phyloP scores from a whole-genome alignment of 2,329 filamentous ascomycete species.

The Pseudogymnoascus sp. region DNA sequence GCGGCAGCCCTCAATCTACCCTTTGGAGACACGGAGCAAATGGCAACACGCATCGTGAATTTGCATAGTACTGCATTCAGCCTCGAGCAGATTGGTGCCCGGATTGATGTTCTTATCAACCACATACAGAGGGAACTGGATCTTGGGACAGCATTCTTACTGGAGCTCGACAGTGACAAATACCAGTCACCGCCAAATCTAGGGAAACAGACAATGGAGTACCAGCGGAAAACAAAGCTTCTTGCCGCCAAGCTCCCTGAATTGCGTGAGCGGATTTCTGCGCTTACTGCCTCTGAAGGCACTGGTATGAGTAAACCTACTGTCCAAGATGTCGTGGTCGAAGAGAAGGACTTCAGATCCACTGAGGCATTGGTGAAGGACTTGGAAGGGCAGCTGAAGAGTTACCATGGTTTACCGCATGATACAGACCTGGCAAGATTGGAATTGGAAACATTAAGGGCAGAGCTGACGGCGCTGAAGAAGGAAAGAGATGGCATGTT shows the following conservation, averaged over 20 bases:
- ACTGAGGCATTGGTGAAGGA: constrained; percentile 50
- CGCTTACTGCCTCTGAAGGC: constrained; percentile 24
- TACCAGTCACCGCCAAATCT: constrained; percentile 52
- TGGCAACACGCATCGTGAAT: constrained; percentile 46
- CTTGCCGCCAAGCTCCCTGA: constrained; percentile 60
- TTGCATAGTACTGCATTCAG: constrained; percentile 47
- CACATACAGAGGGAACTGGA: constrained; percentile 47
- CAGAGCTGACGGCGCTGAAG: constrained; percentile 53
- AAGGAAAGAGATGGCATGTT: constrained; percentile 64
- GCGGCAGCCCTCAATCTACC: constrained; percentile 38
- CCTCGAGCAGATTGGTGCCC: constrained; percentile 46
- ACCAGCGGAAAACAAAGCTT: constrained; percentile 62
- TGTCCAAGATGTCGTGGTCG: constrained; percentile 48
- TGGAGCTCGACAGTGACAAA: constrained; percentile 35
- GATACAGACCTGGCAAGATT: constrained; percentile 59
- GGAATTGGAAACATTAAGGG: constrained; percentile 61
- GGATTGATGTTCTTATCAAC: constrained; percentile 47
- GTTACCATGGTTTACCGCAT: constrained; percentile 65
- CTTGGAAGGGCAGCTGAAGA: constrained; percentile 53
- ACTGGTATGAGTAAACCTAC: constrained; percentile 30
- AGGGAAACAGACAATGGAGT: constrained; percentile 63
- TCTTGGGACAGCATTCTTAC: constrained; percentile 33
- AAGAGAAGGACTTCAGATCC: constrained; percentile 50
- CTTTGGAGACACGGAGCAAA: constrained; percentile 35
- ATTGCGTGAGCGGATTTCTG: constrained; percentile 47